Evolutionary conservation across 2,329 filamentous ascomycete genomes (phyloP), one percentile per base, ranked within the genome.

Genomic region (Fusarium denticulatum): DNA sequence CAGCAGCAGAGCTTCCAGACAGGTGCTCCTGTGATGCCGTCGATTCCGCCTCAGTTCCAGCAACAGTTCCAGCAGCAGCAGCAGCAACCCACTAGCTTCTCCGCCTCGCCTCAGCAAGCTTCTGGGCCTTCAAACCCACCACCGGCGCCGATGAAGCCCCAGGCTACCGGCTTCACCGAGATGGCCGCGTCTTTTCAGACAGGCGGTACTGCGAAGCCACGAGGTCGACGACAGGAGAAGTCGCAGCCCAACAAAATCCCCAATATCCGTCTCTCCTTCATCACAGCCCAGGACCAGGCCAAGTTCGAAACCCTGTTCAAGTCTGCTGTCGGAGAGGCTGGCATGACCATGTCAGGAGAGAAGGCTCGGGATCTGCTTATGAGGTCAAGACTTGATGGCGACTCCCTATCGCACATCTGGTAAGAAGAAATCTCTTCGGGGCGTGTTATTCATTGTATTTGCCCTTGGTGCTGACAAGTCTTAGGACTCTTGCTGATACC

Each of bases 261-360:
- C 34, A 98, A 93, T 81, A 97, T 98, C 74, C 90, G 96, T 56
- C 85, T 99, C 69, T 97, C 95, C 7, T 99, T 99, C 82, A 97
- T 99, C 79, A 98, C 96, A 6, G 95, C 94, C 32, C 91, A 93
- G 79, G 96, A 99, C 80, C 96, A 99, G 83, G 90, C 94, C 79
- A 98, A 97, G 84, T 99, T 99, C 78, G 96, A 99, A 86, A 96
- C 96, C 64, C 85, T 99, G 46, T 99, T 99, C 87, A 98, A 96
- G 85, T 97, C 95, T 62, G 96, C 96, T 20, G 94, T 96, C 40
- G 94, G 95, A 39, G 92, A 95, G 75, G 90, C 88, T 67, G 92
- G 95, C 78, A 93, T 92, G 76, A 96, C 95, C 60, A 90, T 99
- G 86, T 94, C 95, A 53, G 96, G 93, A 60, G 96, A 98, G 72